A percentile compares a stretch with the other conserved stretches of the same genome.
Evolutionary conservation across 768 basidiomycete species (phyloP).

Genomic region (Lactifluus echinatus): DNA sequence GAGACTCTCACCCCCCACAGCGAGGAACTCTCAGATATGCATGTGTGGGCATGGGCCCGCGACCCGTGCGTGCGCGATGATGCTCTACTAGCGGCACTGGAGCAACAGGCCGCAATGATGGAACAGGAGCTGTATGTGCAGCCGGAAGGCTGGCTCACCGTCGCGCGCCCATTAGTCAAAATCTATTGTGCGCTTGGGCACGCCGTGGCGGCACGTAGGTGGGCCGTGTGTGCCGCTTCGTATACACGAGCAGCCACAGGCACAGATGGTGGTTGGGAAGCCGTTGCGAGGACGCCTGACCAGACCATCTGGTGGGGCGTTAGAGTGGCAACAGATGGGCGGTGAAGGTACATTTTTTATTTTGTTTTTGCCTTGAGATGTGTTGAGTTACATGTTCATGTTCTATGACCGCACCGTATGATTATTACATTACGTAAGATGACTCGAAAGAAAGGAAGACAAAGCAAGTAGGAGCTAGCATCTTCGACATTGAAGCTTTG

Average conservation of each 20-base stretch:
- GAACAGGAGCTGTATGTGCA: conserved; percentile 1
- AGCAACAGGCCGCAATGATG: background rate
- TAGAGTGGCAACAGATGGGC: background rate
- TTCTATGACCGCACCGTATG: background rate
- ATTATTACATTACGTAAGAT: background rate
- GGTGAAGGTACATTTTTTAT: background rate
- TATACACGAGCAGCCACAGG: conserved; percentile 8
- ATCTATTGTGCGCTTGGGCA: conserved; percentile 2
- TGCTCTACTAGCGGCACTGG: background rate
- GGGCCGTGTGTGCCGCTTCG: conserved; percentile 12
- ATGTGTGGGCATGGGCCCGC: conserved; percentile 4
- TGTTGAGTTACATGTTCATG: background rate
- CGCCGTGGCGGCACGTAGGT: background rate
- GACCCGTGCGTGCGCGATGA: background rate
- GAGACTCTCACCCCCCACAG: background rate
- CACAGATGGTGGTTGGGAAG: conserved; percentile 13
- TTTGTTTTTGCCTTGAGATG: background rate
- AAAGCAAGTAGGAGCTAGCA: no score
- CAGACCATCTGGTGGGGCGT: conserved; percentile 10
- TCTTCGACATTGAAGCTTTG: no score
- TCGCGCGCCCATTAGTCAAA: conserved; percentile 1
- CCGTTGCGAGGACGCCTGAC: conserved; percentile 6
- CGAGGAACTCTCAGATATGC: conserved; percentile 1
- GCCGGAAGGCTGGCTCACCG: conserved; percentile 4
- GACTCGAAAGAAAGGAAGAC: no score